These are phyloP conservation scores for Gentiana dahurica DNA, from an alignment of 257 asterid genomes.

Conservation along the genomic window DNA sequence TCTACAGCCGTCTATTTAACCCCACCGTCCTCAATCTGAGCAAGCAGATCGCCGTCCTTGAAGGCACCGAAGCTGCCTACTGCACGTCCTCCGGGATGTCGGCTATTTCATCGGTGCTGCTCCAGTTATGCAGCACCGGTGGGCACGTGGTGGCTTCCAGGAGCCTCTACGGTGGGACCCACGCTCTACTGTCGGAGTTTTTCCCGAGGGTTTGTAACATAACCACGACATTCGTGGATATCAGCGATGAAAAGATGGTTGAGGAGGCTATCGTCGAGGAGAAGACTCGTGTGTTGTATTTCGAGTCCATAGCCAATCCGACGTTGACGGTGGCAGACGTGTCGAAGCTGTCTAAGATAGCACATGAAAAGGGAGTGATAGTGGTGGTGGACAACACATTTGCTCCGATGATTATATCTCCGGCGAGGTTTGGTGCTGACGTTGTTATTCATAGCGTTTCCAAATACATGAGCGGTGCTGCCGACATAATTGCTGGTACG, in stretches of 20 bases:
- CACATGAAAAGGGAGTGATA: conserved; percentile 78
- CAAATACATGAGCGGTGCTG: conserved; percentile 89
- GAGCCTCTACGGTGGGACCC: conserved; percentile 89
- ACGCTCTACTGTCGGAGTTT: conserved; percentile 69
- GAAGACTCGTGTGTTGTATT: conserved; percentile 59
- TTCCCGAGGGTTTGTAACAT: conserved; percentile 74
- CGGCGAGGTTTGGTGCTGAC: conserved; percentile 85
- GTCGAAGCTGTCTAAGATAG: conserved; percentile 71
- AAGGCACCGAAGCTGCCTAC: conserved; percentile 97
- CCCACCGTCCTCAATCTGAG: conserved; percentile 89
- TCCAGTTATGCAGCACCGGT: conserved; percentile 89
- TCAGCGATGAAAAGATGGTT: conserved; percentile 46
- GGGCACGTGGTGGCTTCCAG: conserved; percentile 81
- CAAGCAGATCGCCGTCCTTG: conserved; percentile 83
- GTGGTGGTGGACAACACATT: conserved; percentile 92
- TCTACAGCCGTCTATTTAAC: conserved; percentile 93
- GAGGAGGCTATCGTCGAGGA: conserved; percentile 49
- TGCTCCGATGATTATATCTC: conserved; percentile 93
- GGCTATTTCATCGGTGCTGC: conserved; percentile 70
- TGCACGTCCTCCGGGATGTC: conserved; percentile 98
- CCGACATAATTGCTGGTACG: conserved; percentile 85
- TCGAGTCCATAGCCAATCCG: conserved; percentile 75
- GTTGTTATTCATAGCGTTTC: conserved; percentile 88
- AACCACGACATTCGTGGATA: conserved; percentile 81
- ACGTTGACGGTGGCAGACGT: conserved; percentile 73